phyloP scores from a whole-genome alignment of 1,284 basidiomycete genomes.

The Xerocomus minutiporus region DNA sequence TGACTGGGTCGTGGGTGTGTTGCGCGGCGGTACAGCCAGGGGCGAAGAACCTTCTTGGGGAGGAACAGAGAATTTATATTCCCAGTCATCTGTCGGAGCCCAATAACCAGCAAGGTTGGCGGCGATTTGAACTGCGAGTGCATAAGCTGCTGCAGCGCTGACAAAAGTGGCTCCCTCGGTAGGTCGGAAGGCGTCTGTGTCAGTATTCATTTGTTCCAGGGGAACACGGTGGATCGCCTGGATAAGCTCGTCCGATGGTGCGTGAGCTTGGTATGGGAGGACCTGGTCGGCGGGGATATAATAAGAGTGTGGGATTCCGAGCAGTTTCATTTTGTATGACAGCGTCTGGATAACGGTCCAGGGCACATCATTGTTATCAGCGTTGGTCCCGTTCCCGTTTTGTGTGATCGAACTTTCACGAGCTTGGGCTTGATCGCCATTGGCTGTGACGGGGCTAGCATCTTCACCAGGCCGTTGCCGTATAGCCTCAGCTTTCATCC shows the following conservation, averaged over 20 bases:
- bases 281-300: conserved; percentile 50
- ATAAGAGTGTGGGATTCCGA: conserved; percentile 49
- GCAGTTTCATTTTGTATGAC: conserved; percentile 59
- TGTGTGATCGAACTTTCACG: conserved; percentile 4
- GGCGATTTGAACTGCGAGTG: conserved; percentile 64
- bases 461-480: conserved; percentile 13
- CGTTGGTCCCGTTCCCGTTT: conserved; percentile 8
- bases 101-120: conserved; percentile 55
- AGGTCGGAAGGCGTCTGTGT: conserved; percentile 50
- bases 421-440: conserved; percentile 1
- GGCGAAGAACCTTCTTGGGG: conserved; percentile 19
- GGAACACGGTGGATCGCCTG: conserved; percentile 44
- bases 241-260: conserved; percentile 48
- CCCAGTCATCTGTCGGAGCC: conserved; percentile 69
- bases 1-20: conserved; percentile 11
- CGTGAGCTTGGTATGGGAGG: conserved; percentile 67
- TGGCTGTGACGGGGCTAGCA: neutral
- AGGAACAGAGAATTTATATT: conserved; percentile 45
- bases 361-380: conserved; percentile 31
- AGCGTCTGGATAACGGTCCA: conserved; percentile 58
- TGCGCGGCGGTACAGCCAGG: conserved; percentile 11
- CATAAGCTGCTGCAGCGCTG: conserved; percentile 56
- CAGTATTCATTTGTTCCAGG: conserved; percentile 42
- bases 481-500: conserved; percentile 39
- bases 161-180: conserved; percentile 32